A percentile compares a stretch with the other conserved stretches of the same genome.
These are phyloP conservation scores for Eucalyptus virginea DNA, from an alignment of 345 rosid species.

Conservation along the genomic window DNA sequence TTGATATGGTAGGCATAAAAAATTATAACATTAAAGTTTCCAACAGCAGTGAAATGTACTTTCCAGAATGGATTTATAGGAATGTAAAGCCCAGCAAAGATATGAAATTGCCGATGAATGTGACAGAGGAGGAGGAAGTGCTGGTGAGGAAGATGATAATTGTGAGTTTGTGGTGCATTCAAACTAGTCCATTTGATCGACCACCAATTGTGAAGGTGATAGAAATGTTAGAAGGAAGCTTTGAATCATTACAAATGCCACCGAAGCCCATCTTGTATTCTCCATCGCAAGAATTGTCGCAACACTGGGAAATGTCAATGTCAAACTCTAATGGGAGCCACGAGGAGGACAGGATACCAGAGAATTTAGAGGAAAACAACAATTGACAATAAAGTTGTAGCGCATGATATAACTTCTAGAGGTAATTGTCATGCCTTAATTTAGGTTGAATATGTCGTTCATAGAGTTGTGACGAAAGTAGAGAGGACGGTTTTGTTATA, in stretches of 20 bases:
- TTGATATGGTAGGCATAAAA: conserved; percentile 21
- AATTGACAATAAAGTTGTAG: neutral
- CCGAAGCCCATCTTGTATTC: neutral
- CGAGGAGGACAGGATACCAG: neutral
- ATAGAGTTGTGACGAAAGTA: no score
- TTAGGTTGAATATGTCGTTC: no score
- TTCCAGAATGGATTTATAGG: conserved; percentile 15
- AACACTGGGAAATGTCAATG: neutral
- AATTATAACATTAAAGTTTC: neutral
- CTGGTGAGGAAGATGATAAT: no score
- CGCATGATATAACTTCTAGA: neutral
- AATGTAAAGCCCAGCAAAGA: neutral
- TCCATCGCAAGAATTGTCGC: neutral
- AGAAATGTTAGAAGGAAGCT: no score
- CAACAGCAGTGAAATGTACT: neutral
- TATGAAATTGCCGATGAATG: neutral
- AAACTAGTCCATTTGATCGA: no score
- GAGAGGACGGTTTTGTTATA: no score
- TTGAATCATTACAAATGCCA: neutral
- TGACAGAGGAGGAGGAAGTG: no score
- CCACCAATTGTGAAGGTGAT: no score
- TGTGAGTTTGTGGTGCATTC: no score
- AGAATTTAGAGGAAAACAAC: neutral
- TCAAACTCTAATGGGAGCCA: neutral
- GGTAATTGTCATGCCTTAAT: neutral